These are phyloP conservation scores for Diversispora epigaea DNA, from an alignment of 192 early-diverging fungal species.

Conservation along the genomic window DNA sequence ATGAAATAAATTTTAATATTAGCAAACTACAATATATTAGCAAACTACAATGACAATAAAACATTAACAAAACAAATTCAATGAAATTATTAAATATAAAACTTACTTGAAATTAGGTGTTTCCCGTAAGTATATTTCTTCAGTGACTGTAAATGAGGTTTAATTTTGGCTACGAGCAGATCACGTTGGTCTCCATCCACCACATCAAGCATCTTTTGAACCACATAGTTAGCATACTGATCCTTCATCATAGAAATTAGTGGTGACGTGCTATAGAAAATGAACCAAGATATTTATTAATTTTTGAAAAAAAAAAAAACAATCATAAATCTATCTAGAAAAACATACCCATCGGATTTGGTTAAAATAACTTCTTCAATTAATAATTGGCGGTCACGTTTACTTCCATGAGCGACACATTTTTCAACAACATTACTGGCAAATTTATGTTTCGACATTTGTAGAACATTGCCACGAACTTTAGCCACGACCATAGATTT, in stretches of 20 bases:
- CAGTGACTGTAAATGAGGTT: slow-evolving; percentile 85
- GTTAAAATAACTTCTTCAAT: slow-evolving; percentile 92
- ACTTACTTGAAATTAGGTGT: slow-evolving; percentile 79
- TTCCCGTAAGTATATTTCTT: slow-evolving; percentile 99
- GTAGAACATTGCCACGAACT: slow-evolving; percentile 88
- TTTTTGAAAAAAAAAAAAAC: slow-evolving; percentile 25
- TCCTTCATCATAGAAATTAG: slow-evolving; percentile 99
- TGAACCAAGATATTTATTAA: background rate
- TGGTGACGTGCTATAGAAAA: slow-evolving; percentile 63
- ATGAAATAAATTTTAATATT: background rate
- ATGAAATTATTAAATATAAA: background rate
- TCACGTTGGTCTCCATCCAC: slow-evolving; percentile 90
- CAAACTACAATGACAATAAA: background rate
- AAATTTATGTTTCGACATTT: slow-evolving; percentile 98
- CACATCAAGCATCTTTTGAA: slow-evolving; percentile 99
- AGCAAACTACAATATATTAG: background rate
- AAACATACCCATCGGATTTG: slow-evolving; percentile 74
- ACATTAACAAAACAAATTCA: background rate
- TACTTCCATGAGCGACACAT: slow-evolving; percentile 91
- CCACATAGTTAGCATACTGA: slow-evolving; percentile 99
- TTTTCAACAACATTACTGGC: slow-evolving; percentile 98
- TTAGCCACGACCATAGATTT: slow-evolving; percentile 85
- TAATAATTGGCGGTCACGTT: slow-evolving; percentile 78
- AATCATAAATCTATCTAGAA: background rate
- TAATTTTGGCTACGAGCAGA: slow-evolving; percentile 85